Evolutionary conservation across 2,329 filamentous ascomycete genomes (phyloP), one percentile per base, ranked within the genome.

Genomic region (Penicillium sp.): DNA sequence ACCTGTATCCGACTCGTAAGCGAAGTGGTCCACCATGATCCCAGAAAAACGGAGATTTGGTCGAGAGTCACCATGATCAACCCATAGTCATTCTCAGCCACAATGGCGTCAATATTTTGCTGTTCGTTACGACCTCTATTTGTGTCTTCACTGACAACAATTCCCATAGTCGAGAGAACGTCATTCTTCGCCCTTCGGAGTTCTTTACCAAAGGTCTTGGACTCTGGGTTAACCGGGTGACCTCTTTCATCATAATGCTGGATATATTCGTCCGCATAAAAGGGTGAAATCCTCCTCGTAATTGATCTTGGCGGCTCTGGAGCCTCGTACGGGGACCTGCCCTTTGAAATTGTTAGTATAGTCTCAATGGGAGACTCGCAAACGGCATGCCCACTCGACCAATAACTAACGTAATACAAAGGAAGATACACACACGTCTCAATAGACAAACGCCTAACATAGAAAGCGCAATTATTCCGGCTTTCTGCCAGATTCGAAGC

Each of bases 181-280:
- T 83, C 81, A 73, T 84, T 84, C 64, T 83, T 82, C 0, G 82
- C 81, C 69, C 79, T 76, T 54, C 78, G 72, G 7, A 82, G 75
- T 54, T 76, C 74, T 46, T 76, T 75, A 9, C 75, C 76, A 30
- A 78, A 68, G 13, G 65, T 64, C 62, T 77, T 78, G 7, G 81
- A 81, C 35, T 73, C 73, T 3, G 73, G 71, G 64, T 83, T 83
- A 31, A 78, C 73, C 35, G 82, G 81, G 70, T 82, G 80, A 3
- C 81, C 82, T 58, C 79, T 73, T 54, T 75, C 73, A 69, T 84
- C 80, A 70, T 81, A 83, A 47, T 79, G 75, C 64, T 83, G 82
- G 51, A 79, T 71, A 68, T 83, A 82, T n/a, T 69, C 71, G 55
- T 78, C 78, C 35, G 76, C 71, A 67, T 76, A 70, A n/a, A 74